A percentile compares a stretch with the other conserved stretches of the same genome.
Conservation (phyloP, 192 early-diverging fungal species). For the Coemansia sp. region DNA sequence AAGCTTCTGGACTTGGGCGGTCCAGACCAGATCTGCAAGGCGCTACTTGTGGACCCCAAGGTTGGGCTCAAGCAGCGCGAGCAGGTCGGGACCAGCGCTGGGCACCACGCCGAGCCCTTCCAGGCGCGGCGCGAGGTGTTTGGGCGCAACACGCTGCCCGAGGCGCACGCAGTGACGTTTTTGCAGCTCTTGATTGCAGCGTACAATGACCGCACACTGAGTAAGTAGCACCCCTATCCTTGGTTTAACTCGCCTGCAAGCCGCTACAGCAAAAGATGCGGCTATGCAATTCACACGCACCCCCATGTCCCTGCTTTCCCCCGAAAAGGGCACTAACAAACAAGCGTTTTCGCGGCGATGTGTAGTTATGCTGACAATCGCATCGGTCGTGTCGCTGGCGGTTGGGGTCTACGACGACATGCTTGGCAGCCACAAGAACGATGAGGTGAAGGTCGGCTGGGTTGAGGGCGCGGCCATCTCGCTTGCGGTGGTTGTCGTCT, state of each 20-base stretch:
- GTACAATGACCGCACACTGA: constrained; percentile 71
- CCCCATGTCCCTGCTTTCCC: background rate
- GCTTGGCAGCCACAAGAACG: constrained; percentile 59
- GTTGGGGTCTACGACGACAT: constrained; percentile 85
- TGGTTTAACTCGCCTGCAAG: background rate
- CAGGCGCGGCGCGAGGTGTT: constrained; percentile 51
- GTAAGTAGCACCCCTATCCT: constrained; percentile 26
- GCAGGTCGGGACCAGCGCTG: constrained; percentile 35
- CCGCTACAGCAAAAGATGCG: background rate
- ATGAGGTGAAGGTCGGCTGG: constrained; percentile 77
- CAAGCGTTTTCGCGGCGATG: background rate
- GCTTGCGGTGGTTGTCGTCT: constrained; percentile 81
- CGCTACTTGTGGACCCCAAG: constrained; percentile 60
- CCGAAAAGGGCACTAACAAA: constrained; percentile 2
- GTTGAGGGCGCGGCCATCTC: constrained; percentile 82
- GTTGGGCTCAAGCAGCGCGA: constrained; percentile 58
- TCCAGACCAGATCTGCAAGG: constrained; percentile 56
- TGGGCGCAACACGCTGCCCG: constrained; percentile 57
- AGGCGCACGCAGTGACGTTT: constrained; percentile 56
- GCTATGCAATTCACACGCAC: background rate
- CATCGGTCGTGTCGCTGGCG: constrained; percentile 76
- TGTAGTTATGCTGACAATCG: constrained; percentile 82
- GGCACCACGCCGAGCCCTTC: constrained; percentile 41
- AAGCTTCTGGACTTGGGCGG: constrained; percentile 62
- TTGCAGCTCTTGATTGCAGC: constrained; percentile 56